Evolutionary conservation across 371 early-diverging fungal genomes (phyloP).

Genomic region (Mortierella sp.): DNA sequence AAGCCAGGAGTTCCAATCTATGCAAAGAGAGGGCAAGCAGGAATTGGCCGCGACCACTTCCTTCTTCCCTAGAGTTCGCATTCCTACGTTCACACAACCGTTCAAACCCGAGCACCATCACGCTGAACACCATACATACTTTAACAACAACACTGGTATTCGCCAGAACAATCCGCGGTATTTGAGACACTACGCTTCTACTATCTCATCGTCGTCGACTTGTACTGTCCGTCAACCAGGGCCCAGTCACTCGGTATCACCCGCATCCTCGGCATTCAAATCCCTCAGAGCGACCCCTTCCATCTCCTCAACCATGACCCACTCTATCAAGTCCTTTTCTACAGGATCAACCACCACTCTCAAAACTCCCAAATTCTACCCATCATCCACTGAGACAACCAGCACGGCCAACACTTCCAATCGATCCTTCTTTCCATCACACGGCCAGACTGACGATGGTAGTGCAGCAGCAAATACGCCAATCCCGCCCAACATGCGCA

Average conservation of each 20-base stretch:
- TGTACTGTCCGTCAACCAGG: neutral
- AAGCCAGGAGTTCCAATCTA: neutral
- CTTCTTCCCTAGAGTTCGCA: too few species aligned
- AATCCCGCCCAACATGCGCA: neutral
- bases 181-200: neutral
- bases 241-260: neutral
- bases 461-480: neutral
- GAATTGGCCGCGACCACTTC: neutral
- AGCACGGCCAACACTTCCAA: neutral
- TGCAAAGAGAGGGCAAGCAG: neutral
- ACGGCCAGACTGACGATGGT: neutral
- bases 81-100: neutral
- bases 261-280: neutral
- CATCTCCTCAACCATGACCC: neutral
- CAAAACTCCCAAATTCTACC: neutral
- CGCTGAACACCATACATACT: neutral
- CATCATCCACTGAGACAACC: neutral
- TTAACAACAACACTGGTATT: neutral
- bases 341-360: neutral
- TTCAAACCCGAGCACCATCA: neutral
- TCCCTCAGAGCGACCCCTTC: neutral
- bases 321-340: neutral
- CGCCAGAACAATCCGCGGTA: neutral
- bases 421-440: neutral
- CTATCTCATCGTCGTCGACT: neutral